Evolutionary conservation across 495 filamentous ascomycete genomes (phyloP), one percentile per base, ranked within the genome.

Genomic region (Hypoxylon fuscum): DNA sequence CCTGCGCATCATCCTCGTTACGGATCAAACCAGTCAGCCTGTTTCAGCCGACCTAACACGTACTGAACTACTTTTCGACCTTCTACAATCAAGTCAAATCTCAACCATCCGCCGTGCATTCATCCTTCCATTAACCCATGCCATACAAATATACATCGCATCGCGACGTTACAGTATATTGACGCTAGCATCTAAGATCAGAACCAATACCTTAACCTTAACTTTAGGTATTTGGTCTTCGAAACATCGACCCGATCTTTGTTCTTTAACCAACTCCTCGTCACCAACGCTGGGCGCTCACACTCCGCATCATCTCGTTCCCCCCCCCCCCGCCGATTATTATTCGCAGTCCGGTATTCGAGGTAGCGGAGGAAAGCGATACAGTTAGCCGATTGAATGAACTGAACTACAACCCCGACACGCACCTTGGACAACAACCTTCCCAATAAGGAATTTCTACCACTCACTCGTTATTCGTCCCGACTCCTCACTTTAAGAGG

Each of bases 1-100:
- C 64, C 45, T 57, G 57, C 25, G 25, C 55, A 47, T 59, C 64
- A 63, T 17, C 64, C 61, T 61, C 66, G 66, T 65, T 23, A 64
- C 68, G 50, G 68, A 57, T 72, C 69, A 74, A 75, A 67, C 73
- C 71, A 68, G 72, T 74, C 73, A 46, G 51, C 62, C 68, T 77
- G 76, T 81, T 80, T 79, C 77, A 79, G 75, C 71, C 64, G 66
- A 51, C 62, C 71, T 68, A 65, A 72, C 48, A 67, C 68, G 57
- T 70, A 64, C 68, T n/a, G n/a, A 71, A 48, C 68, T 34, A 29
- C 55, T 62, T 57, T 23, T 54, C 47, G 37, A 66, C 34, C 25
- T 59, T 21, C 35, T 46, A 40, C 37, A 38, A 66, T 61, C 37
- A n/a, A n/a, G n/a, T n/a, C n/a, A n/a, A 43, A 52, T 54, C 45